Evolutionary conservation across 2,329 filamentous ascomycete species (phyloP).

Genomic region (Reticulascus tulasneorum): DNA sequence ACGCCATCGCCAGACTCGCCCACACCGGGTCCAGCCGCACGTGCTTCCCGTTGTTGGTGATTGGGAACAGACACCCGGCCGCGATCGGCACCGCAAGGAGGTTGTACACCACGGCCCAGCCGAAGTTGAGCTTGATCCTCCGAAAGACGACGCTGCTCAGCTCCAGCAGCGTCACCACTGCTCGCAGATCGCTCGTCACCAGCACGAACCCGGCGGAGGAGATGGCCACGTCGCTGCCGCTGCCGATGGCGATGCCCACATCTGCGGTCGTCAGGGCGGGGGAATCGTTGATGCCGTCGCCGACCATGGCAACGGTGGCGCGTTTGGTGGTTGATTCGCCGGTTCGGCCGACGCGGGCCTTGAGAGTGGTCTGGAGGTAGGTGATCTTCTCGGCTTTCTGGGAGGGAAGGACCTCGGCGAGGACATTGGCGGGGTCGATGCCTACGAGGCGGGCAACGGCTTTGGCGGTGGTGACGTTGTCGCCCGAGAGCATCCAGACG

Average conservation of each 20-base stretch:
- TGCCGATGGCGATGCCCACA: slow-evolving; percentile 79
- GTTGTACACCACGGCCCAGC: slow-evolving; percentile 83
- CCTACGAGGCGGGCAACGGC: slow-evolving; percentile 74
- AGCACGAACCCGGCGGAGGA: slow-evolving; percentile 79
- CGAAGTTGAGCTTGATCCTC: slow-evolving; percentile 80
- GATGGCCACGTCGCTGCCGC: slow-evolving; percentile 79
- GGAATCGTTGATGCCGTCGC: slow-evolving; percentile 86
- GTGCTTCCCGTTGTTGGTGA: slow-evolving; percentile 45
- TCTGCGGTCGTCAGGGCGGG: slow-evolving; percentile 78
- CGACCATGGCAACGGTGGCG: slow-evolving; percentile 72
- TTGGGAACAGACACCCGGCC: slow-evolving; percentile 69
- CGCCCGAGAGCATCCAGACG: slow-evolving; percentile 91
- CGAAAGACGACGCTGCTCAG: slow-evolving; percentile 70
- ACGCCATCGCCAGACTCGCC: slow-evolving; percentile 88
- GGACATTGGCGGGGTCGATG: slow-evolving; percentile 69
- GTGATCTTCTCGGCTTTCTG: slow-evolving; percentile 74
- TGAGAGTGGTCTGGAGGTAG: slow-evolving; percentile 53
- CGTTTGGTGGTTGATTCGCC: slow-evolving; percentile 28
- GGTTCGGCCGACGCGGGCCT: slow-evolving; percentile 22
- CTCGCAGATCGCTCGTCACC: slow-evolving; percentile 64
- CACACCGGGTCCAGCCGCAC: slow-evolving; percentile 72
- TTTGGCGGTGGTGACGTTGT: slow-evolving; percentile 79
- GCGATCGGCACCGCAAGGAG: slow-evolving; percentile 73
- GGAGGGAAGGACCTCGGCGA: slow-evolving; percentile 81
- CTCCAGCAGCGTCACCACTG: slow-evolving; percentile 69